These are phyloP conservation scores for Fagopyrum tataricum DNA, from an alignment of 148 eudicot species.

Conservation along the genomic window DNA sequence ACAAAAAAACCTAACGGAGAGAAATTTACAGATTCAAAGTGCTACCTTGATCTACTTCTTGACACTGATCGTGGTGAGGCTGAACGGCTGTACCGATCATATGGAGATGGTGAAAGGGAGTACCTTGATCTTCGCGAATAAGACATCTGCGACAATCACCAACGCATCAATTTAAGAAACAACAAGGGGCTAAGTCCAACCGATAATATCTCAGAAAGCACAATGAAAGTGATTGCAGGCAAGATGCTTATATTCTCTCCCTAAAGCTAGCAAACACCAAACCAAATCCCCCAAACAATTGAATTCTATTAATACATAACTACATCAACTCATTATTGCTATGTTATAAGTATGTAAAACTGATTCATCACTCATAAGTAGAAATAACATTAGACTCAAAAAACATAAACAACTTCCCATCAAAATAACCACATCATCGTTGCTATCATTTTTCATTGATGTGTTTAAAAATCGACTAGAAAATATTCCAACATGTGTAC, in stretches of 20 bases:
- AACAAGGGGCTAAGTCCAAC: not conserved
- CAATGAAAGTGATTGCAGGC: not conserved
- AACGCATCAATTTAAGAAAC: not conserved
- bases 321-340: not conserved
- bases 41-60: constrained; percentile 69
- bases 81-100: constrained; percentile 30
- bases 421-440: not conserved
- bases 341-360: not conserved
- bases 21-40: not conserved
- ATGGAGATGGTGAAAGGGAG: constrained; percentile 60
- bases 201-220: not conserved
- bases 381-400: not conserved
- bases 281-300: too few relatives aligned
- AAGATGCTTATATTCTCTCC: not conserved
- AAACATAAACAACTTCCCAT: not conserved
- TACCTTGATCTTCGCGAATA: constrained; percentile 66
- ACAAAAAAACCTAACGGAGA: not conserved
- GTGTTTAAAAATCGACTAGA: not conserved
- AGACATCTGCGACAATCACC: constrained; percentile 46
- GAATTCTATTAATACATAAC: not conserved
- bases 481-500: not conserved
- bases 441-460: constrained; percentile 1
- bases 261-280: not conserved
- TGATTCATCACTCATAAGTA: not conserved
- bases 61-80: constrained; percentile 43